Evolutionary conservation across 2,329 filamentous ascomycete species (phyloP), one percentile per base, ranked within the genome.

Genomic region (Metarhizium anisopliae): DNA sequence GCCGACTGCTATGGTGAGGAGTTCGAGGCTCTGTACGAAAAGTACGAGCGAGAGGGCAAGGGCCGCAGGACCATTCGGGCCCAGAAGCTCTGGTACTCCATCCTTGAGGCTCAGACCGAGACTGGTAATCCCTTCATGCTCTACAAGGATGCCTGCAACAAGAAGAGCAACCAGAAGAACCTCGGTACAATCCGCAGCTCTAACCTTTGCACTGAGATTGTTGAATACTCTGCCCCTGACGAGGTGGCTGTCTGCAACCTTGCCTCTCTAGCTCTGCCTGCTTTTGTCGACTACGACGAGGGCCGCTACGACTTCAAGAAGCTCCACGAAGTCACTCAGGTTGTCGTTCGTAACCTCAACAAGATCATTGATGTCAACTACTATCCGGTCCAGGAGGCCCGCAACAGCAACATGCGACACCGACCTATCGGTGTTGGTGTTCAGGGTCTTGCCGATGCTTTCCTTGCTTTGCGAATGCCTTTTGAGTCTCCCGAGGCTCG

Each of bases 121-220:
- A 99, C 94, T 50, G 94, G 94, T 65, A 97, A 95, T 75, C 94
- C 94, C 51, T 99, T 96, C 77, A 99, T 99, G 90, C 86, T 97
- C 58, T 99, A 99, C 86, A 99, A 99, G 82, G 94, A 99, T 75
- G 83, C 86, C 68, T 93, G 89, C 84, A 99, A 99, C 84, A 85
- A 85, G 72, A 99, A 99, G 87, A 96, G 92, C 81, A 99, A 99
- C 83, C 94, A 99, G 79, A 97, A 99, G 87, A 99, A 99, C 76
- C 82, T 99, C 36, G 94, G 94, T 62, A 96, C 92, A 60, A 99
- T 99, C 66, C 91, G 91, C 74, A 96, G 90, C 81, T 99, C 94
- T 68, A 99, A 99, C 74, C 81, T 99, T 51, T 99, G 94, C 85
- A 97, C 93, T 52, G 94, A 99, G 76, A 99, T 99, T 66, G 83